These are phyloP conservation scores for Talaromyces marneffei DNA, from an alignment of 2,329 filamentous ascomycete species.

Conservation along the genomic window DNA sequence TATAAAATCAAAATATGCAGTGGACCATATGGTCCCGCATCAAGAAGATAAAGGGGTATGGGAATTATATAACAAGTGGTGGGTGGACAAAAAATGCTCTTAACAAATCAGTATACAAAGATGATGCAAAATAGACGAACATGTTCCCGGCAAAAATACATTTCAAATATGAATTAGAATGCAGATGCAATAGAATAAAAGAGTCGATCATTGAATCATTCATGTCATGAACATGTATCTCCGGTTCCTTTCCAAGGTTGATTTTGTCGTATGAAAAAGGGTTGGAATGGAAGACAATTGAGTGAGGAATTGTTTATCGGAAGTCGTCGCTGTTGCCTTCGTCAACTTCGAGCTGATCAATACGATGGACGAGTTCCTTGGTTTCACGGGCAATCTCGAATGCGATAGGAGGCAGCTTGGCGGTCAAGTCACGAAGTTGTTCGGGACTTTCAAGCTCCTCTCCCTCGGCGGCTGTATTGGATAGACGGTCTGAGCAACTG, in stretches of 20 bases:
- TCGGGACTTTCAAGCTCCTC: constrained; percentile 50
- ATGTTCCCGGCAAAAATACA: background rate
- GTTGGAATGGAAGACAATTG: background rate
- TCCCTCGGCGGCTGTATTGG: constrained; percentile 58
- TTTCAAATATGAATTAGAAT: background rate
- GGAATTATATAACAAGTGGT: background rate
- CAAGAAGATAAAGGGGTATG: background rate
- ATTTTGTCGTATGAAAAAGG: background rate
- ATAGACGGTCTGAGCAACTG: constrained; percentile 59
- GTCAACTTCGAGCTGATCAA: constrained; percentile 36
- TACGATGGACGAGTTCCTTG: constrained; percentile 60
- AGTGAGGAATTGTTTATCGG: constrained; percentile 19
- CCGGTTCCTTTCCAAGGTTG: background rate
- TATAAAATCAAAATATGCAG: background rate
- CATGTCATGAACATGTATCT: constrained; percentile 3
- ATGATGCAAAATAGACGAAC: background rate
- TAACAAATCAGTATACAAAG: no score
- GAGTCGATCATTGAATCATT: constrained; percentile 7
- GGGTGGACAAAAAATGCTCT: background rate
- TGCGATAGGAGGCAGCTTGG: constrained; percentile 72
- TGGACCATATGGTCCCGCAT: background rate
- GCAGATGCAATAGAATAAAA: background rate
- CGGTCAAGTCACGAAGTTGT: constrained; percentile 53
- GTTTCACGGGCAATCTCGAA: constrained; percentile 79
- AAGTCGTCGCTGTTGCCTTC: constrained; percentile 38